Percentiles rank a stretch among this genome's conserved stretches.
Conservation (phyloP, 805 yeast genomes). For the Starmerella floricola region DNA sequence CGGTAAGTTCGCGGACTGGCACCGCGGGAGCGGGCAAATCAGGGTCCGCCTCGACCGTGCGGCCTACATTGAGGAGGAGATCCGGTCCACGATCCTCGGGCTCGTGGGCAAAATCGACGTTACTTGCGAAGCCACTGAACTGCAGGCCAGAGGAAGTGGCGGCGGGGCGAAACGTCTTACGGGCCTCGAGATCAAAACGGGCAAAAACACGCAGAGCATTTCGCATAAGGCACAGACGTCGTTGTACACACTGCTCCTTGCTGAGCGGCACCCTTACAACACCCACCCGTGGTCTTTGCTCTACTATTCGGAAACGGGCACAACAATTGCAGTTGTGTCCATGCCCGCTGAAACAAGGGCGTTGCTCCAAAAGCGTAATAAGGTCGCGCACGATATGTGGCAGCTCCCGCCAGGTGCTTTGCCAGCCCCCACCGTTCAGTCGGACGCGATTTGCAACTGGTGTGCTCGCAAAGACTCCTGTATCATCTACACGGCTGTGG, state of each 20-base stretch:
- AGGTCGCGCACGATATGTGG: slow-evolving; percentile 47
- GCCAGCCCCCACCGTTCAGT: slow-evolving; percentile 12
- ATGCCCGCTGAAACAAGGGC: slow-evolving; percentile 48
- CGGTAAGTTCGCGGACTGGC: slow-evolving; percentile 4
- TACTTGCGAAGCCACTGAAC: slow-evolving; percentile 47
- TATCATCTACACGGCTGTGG: slow-evolving; percentile 20
- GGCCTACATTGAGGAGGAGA: slow-evolving; percentile 76
- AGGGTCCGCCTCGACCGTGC: slow-evolving; percentile 33
- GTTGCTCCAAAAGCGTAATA: slow-evolving; percentile 60
- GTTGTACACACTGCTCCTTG: slow-evolving; percentile 62
- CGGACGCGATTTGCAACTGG: slow-evolving; percentile 30
- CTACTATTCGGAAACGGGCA: slow-evolving; percentile 56
- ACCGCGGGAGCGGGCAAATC: slow-evolving; percentile 23
- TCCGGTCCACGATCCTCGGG: slow-evolving; percentile 87
- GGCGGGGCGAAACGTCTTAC: slow-evolving; percentile 37
- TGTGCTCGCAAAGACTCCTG: slow-evolving; percentile 25
- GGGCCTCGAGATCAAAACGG: slow-evolving; percentile 88
- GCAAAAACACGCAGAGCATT: slow-evolving; percentile 41
- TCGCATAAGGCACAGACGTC: slow-evolving; percentile 80
- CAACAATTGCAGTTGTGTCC: slow-evolving; percentile 44
- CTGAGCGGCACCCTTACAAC: slow-evolving; percentile 59
- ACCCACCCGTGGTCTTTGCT: slow-evolving; percentile 54
- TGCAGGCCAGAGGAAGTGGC: slow-evolving; percentile 10
- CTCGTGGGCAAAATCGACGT: slow-evolving; percentile 83
- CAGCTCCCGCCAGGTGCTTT: slow-evolving; percentile 7